Percentiles rank a stretch among this genome's conserved stretches.
These are phyloP conservation scores for Termitomyces heimii DNA, from an alignment of 768 basidiomycete species.

Conservation along the genomic window DNA sequence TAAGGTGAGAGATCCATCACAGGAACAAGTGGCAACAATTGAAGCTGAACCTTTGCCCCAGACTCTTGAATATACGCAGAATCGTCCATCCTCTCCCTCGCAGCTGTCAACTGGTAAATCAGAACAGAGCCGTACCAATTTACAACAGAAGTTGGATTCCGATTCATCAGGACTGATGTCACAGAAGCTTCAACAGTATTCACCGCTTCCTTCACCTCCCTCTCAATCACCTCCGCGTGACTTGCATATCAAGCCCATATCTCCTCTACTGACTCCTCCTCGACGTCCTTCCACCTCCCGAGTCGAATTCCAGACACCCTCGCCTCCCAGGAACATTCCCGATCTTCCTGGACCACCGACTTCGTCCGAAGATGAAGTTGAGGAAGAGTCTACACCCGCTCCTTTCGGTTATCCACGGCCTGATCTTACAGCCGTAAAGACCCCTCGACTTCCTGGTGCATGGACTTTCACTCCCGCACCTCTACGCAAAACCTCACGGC, in stretches of 20 bases:
- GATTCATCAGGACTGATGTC: not conserved
- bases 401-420: constrained; percentile 13
- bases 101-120: not conserved
- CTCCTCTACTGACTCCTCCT: constrained; percentile 40
- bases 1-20: constrained; percentile 11
- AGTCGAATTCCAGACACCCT: constrained; percentile 53
- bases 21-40: constrained; percentile 20
- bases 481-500: not conserved
- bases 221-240: constrained; percentile 9
- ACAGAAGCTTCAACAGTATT: constrained; percentile 3
- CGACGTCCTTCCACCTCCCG: constrained; percentile 34
- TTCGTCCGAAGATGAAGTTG: constrained; percentile 41
- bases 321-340: constrained; percentile 56
- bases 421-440: constrained; percentile 27
- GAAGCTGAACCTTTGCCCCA: constrained; percentile 7
- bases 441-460: constrained; percentile 40
- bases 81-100: constrained; percentile 6
- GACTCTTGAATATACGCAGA: constrained; percentile 8
- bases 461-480: constrained; percentile 19
- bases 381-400: constrained; percentile 16
- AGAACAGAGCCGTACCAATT: constrained; percentile 9
- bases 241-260: constrained; percentile 8
- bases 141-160: constrained; percentile 7
- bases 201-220: constrained; percentile 27
- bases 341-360: constrained; percentile 64